Percentiles rank a stretch among this genome's conserved stretches.
phyloP scores from a whole-genome alignment of 192 early-diverging fungal species.

The Umbelopsis isabellina region DNA sequence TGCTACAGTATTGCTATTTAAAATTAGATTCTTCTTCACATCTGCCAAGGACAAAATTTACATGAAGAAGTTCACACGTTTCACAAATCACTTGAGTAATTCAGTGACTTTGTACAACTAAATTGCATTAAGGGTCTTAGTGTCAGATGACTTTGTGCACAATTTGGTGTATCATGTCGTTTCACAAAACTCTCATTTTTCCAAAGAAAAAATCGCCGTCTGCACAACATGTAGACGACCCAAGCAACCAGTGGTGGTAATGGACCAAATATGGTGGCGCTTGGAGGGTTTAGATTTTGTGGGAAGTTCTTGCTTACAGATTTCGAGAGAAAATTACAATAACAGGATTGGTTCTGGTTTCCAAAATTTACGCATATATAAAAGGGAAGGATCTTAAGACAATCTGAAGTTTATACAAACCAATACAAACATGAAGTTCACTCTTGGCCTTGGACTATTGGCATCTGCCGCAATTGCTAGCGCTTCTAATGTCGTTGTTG shows the following conservation, averaged over 20 bases:
- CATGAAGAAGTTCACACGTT: too few relatives aligned
- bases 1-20: too few relatives aligned
- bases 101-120: too few relatives aligned
- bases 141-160: slow-evolving; percentile 13
- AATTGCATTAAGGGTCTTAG: not conserved
- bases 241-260: not conserved
- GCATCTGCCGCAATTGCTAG: not conserved
- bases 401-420: not conserved
- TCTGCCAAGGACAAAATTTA: too few relatives aligned
- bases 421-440: slow-evolving; percentile 5
- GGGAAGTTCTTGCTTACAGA: not conserved
- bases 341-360: not conserved
- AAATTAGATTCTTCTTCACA: too few relatives aligned
- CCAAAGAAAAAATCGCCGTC: not conserved
- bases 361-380: not conserved
- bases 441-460: not conserved
- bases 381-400: not conserved
- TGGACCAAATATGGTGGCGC: slow-evolving; percentile 10
- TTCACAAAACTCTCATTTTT: not conserved
- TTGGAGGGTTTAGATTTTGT: not conserved
- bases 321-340: not conserved
- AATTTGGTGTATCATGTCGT: not conserved
- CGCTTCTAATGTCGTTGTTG: slow-evolving; percentile 5
- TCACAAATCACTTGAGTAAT: too few relatives aligned
- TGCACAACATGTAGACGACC: not conserved